These are phyloP conservation scores for Fusarium fracticaudum DNA, from an alignment of 2,329 filamentous ascomycete species.

Conservation along the genomic window DNA sequence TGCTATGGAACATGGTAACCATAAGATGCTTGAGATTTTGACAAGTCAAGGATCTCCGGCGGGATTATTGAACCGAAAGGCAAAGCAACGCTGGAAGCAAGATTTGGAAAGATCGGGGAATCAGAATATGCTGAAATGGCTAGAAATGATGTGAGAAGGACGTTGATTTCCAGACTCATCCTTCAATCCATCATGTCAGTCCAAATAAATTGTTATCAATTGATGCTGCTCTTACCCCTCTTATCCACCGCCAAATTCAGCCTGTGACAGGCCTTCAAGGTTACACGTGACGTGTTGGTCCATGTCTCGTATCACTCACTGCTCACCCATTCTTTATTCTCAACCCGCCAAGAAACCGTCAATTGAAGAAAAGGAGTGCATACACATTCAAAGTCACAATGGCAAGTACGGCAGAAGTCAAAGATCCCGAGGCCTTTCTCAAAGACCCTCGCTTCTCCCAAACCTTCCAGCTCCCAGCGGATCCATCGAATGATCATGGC, in stretches of 20 bases:
- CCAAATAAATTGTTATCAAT: not conserved
- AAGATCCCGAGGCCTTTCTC: not conserved
- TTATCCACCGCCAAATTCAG: not conserved
- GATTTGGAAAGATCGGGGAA: not conserved
- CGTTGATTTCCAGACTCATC: not conserved
- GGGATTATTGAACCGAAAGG: not conserved
- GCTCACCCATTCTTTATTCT: not conserved
- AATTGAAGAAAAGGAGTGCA: no score
- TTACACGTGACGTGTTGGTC: not conserved
- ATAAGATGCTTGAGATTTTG: not conserved
- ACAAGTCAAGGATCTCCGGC: not conserved
- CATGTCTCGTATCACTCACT: not conserved
- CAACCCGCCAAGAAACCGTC: not conserved
- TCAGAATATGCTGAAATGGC: not conserved
- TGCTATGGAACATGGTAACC: not conserved
- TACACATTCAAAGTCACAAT: not conserved
- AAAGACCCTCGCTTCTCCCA: slow-evolving; percentile 19
- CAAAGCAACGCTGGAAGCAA: not conserved
- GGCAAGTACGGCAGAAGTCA: not conserved
- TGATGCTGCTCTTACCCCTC: not conserved
- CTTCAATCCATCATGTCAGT: not conserved
- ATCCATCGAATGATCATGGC: not conserved
- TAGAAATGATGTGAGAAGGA: not conserved
- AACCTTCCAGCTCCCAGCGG: not conserved
- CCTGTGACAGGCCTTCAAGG: not conserved